These are phyloP conservation scores for Sonneratia alba DNA, from an alignment of 345 rosid genomes.

Conservation along the genomic window DNA sequence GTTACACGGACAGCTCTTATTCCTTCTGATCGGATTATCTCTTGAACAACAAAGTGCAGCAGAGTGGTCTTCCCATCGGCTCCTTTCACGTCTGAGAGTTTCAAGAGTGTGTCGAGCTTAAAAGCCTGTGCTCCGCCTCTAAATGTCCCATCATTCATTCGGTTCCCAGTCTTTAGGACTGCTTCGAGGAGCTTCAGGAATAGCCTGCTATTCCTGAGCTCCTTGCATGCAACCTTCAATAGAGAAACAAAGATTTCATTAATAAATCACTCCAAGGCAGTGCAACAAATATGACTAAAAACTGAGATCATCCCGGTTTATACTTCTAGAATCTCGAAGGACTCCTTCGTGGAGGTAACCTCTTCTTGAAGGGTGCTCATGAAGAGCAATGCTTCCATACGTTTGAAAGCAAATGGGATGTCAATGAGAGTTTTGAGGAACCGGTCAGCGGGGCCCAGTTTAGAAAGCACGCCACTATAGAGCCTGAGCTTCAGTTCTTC, in stretches of 20 bases:
- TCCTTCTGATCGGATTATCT: conserved; percentile 90
- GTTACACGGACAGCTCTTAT: conserved; percentile 67
- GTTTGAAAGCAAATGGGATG: conserved; percentile 82
- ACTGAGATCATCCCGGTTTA: background rate
- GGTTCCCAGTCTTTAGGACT: conserved; percentile 96
- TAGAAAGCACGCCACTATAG: conserved; percentile 62
- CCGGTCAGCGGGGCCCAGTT: conserved; percentile 86
- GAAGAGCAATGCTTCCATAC: conserved; percentile 77
- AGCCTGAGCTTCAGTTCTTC: conserved; percentile 97
- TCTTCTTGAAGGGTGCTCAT: conserved; percentile 88
- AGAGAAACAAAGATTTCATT: background rate
- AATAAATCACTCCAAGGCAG: background rate
- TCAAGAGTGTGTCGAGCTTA: conserved; percentile 94
- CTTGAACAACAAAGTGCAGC: conserved; percentile 91
- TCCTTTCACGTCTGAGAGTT: conserved; percentile 91
- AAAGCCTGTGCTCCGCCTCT: conserved; percentile 98
- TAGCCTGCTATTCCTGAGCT: conserved; percentile 67
- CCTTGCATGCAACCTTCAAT: conserved; percentile 76
- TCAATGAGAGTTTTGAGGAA: conserved; percentile 74
- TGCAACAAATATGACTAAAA: background rate
- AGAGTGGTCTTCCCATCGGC: conserved; percentile 93
- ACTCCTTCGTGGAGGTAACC: conserved; percentile 47
- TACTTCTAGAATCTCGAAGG: conserved; percentile 80
- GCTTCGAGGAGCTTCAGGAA: conserved; percentile 97
- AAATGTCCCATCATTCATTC: conserved; percentile 96